Evolutionary conservation across 139 green algal species (phyloP).

Genomic region (Closterium sp.): DNA sequence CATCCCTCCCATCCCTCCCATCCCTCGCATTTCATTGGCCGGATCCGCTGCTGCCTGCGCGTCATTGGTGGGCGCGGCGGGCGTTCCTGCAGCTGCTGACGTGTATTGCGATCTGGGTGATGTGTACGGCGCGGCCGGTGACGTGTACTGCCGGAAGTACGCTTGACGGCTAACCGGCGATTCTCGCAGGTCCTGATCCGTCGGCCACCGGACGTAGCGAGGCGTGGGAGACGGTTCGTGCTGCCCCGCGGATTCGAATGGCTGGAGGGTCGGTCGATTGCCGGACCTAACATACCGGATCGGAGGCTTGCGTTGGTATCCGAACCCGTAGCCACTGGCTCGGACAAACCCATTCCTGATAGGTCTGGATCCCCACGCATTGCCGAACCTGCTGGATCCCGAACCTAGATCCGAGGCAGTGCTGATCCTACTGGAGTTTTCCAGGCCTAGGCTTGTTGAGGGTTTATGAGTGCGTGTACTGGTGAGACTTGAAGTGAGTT

Average conservation of each 20-base stretch:
- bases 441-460: background rate
- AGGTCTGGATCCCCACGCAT: background rate
- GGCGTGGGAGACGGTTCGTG: background rate
- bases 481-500: background rate
- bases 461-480: background rate
- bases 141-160: slow-evolving; percentile 4
- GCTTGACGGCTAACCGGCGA: slow-evolving; percentile 7
- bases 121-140: background rate
- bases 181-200: background rate
- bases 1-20: background rate
- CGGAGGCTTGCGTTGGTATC: background rate
- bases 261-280: slow-evolving; percentile 13
- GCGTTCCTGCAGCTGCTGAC: background rate
- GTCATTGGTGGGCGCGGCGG: background rate
- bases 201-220: slow-evolving; percentile 17
- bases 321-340: background rate
- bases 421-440: background rate
- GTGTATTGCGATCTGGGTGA: background rate
- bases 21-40: background rate
- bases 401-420: background rate
- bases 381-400: background rate
- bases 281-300: background rate
- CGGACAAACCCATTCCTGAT: background rate
- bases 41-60: background rate
- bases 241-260: slow-evolving; percentile 23